A percentile compares a stretch with the other conserved stretches of the same genome.
These are phyloP conservation scores for Pythium coloratum DNA, from an alignment of 352 stramenopile species.

Conservation along the genomic window DNA sequence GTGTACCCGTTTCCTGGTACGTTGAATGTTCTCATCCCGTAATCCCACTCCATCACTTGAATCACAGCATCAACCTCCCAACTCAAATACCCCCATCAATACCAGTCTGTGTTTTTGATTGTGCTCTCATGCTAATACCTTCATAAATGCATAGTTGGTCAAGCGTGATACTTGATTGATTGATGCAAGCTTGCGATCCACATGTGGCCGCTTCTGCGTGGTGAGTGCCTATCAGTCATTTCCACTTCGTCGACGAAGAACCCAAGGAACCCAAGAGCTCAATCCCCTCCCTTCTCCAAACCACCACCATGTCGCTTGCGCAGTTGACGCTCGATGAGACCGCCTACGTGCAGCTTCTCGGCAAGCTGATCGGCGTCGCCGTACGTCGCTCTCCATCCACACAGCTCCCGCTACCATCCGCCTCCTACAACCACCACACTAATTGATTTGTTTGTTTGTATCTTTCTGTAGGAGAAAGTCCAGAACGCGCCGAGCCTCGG, in stretches of 20 bases:
- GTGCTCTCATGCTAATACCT: too few species aligned
- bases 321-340: constrained; percentile 64
- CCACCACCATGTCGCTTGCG: constrained; percentile 32
- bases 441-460: constrained; percentile 1
- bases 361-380: constrained; percentile 82
- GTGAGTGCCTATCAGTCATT: constrained; percentile 18
- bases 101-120: too few species aligned
- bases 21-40: neutral
- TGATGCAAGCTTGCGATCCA: neutral
- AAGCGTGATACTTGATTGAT: constrained; percentile 1
- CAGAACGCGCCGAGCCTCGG: constrained; percentile 66
- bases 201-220: constrained; percentile 10
- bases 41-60: neutral
- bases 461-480: constrained; percentile 48
- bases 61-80: neutral
- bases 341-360: constrained; percentile 80
- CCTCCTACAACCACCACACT: constrained; percentile 12
- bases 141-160: neutral
- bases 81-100: neutral
- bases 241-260: constrained; percentile 21
- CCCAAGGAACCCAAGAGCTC: constrained; percentile 1
- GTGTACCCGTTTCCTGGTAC: neutral
- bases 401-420: neutral
- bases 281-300: neutral
- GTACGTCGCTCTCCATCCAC: constrained; percentile 40